Evolutionary conservation across 306 rosid genomes (phyloP).

Genomic region (Prosopis cineraria): DNA sequence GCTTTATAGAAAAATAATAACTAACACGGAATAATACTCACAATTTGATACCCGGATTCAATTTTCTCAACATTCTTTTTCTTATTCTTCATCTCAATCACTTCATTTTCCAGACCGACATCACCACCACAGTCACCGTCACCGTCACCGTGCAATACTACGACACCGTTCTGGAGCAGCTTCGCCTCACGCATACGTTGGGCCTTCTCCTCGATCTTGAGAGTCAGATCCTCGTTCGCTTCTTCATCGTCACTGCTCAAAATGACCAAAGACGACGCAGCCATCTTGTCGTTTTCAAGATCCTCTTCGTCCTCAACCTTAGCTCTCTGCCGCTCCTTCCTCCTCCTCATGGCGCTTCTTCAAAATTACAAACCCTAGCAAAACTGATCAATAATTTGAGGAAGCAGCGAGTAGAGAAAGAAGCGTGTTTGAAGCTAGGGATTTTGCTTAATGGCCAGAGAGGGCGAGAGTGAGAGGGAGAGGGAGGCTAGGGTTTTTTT

Average conservation of each 20-base stretch:
- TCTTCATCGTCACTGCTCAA: conserved; percentile 61
- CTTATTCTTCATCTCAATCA: conserved; percentile 24
- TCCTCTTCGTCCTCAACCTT: conserved; percentile 41
- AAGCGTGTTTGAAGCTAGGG: background rate
- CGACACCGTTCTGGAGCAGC: conserved; percentile 22
- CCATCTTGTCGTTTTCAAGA: conserved; percentile 10
- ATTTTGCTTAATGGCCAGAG: no score
- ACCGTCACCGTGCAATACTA: background rate
- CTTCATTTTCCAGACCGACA: background rate
- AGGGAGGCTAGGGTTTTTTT: no score
- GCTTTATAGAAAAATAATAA: background rate
- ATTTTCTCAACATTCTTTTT: conserved; percentile 33
- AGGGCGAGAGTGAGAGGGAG: no score
- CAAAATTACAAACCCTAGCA: background rate
- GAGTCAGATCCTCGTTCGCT: conserved; percentile 78
- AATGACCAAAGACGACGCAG: conserved; percentile 24
- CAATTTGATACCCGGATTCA: conserved; percentile 45
- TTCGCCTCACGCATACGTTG: conserved; percentile 51
- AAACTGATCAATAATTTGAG: background rate
- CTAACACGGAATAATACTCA: conserved; percentile 39
- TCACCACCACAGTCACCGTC: background rate
- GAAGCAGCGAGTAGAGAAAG: background rate
- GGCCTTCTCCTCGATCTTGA: conserved; percentile 67
- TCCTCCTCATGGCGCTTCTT: conserved; percentile 47
- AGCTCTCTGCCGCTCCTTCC: conserved; percentile 46